These are phyloP conservation scores for Pseudogymnoascus sp. DNA, from an alignment of 2,329 filamentous ascomycete genomes.

Conservation along the genomic window DNA sequence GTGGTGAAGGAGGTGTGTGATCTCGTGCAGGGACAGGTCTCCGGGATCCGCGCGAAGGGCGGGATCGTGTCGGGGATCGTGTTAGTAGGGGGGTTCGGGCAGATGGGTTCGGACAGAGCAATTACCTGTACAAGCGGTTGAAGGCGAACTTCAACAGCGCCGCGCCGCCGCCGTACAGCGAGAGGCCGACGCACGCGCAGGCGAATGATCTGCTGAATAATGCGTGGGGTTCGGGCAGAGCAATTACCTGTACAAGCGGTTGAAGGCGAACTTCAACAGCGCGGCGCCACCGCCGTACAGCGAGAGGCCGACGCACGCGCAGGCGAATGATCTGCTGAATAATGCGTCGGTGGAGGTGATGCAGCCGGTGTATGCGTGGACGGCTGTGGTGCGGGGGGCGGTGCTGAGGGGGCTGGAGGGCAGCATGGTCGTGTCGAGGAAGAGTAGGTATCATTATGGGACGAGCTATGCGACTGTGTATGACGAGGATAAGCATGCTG, in stretches of 20 bases:
- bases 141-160: constrained; percentile 56
- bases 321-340: constrained; percentile 37
- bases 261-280: constrained; percentile 59
- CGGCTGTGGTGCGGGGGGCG: constrained; percentile 68
- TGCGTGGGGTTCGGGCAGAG: constrained; percentile 64
- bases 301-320: constrained; percentile 60
- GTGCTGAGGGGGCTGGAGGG: constrained; percentile 68
- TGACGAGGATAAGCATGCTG: constrained; percentile 64
- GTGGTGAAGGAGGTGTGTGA: constrained; percentile 64
- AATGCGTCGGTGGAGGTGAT: constrained; percentile 64
- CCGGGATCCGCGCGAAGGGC: constrained; percentile 51
- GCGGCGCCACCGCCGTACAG: constrained; percentile 49
- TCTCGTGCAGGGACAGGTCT: constrained; percentile 59
- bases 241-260: constrained; percentile 62
- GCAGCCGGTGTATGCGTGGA: constrained; percentile 77
- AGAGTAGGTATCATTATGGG: constrained; percentile 64
- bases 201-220: constrained; percentile 38
- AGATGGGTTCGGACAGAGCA: constrained; percentile 75
- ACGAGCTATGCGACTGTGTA: constrained; percentile 76
- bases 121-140: constrained; percentile 64
- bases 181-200: constrained; percentile 58
- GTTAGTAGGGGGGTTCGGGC: constrained; percentile 72
- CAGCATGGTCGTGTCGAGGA: constrained; percentile 68
- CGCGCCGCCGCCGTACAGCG: constrained; percentile 51
- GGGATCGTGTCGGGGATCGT: constrained; percentile 66